phyloP scores from a whole-genome alignment of 352 stramenopile genomes.

The Phytophthora vignae region DNA sequence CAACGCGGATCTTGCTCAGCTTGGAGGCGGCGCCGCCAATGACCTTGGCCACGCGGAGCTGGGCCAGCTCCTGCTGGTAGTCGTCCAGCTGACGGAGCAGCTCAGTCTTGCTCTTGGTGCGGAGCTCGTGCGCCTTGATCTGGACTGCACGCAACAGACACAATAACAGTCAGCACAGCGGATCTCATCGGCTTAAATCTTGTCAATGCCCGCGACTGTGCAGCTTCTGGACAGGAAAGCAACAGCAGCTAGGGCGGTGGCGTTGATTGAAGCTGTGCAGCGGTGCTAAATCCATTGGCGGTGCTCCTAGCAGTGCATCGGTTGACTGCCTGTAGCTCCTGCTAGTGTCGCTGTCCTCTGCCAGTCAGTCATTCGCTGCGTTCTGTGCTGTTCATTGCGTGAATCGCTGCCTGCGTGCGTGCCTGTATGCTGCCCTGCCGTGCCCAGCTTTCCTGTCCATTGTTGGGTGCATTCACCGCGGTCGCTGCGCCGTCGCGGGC shows the following conservation, averaged over 20 bases:
- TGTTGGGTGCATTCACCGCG: background rate
- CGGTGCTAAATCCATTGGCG: background rate
- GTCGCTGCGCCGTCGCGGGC: background rate
- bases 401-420: background rate
- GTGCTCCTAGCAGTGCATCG: too few species aligned
- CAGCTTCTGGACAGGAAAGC: background rate
- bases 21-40: constrained; percentile 99
- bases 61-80: constrained; percentile 97
- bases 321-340: background rate
- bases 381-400: background rate
- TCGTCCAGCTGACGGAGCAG: constrained; percentile 98
- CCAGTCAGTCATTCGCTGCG: background rate
- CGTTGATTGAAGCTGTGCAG: background rate
- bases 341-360: background rate
- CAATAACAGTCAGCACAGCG: constrained; percentile 33
- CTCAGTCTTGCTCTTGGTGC: constrained; percentile 97
- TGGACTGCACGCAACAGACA: constrained; percentile 62
- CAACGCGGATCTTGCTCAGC: constrained; percentile 99
- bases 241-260: background rate
- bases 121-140: constrained; percentile 99
- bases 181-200: background rate
- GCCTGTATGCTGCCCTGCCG: background rate
- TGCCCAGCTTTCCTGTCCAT: background rate
- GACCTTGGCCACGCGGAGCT: constrained; percentile 99
- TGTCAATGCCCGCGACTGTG: background rate